Evolutionary conservation across 805 yeast species (phyloP), one percentile per base, ranked within the genome.

Genomic region (Lachancea meyersii): DNA sequence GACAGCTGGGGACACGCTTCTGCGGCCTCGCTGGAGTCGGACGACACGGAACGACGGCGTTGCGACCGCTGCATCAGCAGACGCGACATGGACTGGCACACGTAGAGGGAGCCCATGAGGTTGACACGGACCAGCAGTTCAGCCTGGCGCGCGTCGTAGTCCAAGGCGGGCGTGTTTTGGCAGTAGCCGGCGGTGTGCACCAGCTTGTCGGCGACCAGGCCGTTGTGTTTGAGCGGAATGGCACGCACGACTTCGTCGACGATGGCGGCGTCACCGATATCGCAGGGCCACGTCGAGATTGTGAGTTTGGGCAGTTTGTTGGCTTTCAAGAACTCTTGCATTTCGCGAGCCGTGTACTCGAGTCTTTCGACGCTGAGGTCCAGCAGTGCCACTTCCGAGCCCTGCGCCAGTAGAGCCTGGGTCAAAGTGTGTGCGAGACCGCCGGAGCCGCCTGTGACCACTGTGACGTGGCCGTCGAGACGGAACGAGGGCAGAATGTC

Each of bases 171-270:
- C 66, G 72, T 76, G 70, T 84, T 84, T 64, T 84, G 88, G 58
- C 88, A 81, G 68, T 80, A 84, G 11, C 94, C 93, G n/a, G 94
- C 93, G 40, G 87, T 74, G 70, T 84, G 82, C 47, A 84, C 73
- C 52, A 84, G 70, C 49, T 82, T 68, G 52, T 79, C 77, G 30
- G 87, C 79, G 34, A 80, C 70, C 46, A 72, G 68, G 22, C 75
- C 78, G 60, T 81, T 83, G 57, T 73, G 79, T 39, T 67, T 70
- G 53, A 75, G 73, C 14, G 70, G 57, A 50, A 80, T 73, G 27
- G 72, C 69, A 18, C 61, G 52, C 57, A 82, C 79, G 4, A 76
- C 69, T 23, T 65, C 63, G 39, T 77, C 80, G 43, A 83, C 89
- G 38, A 70, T 61, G 31, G 63, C 71, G 17, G 81, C 73, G 54